phyloP scores from a whole-genome alignment of 805 yeast genomes.

The Metschnikowia arizonensis region DNA sequence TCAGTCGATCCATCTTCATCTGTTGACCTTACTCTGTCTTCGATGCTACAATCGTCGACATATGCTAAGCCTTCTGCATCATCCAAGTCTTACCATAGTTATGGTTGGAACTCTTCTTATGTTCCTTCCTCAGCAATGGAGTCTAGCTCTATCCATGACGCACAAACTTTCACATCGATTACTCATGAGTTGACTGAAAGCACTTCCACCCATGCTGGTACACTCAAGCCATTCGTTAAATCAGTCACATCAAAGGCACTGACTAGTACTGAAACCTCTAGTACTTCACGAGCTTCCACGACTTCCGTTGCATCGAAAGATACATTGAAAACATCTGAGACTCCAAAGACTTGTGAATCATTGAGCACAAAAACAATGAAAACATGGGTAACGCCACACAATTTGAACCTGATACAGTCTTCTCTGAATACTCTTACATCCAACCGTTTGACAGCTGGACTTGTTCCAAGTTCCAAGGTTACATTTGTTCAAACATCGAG shows the following conservation, averaged over 20 bases:
- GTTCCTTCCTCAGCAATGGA: neutral
- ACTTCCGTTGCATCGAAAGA: neutral
- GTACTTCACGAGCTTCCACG: neutral
- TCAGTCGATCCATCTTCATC: neutral
- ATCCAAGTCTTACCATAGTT: neutral
- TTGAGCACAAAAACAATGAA: neutral
- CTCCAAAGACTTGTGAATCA: neutral
- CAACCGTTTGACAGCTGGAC: neutral
- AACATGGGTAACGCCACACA: neutral
- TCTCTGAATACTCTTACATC: neutral
- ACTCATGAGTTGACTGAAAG: neutral
- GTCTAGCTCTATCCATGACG: neutral
- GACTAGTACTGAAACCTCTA: neutral
- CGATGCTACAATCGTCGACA: neutral
- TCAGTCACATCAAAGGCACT: neutral
- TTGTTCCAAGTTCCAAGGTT: neutral
- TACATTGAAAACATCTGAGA: neutral
- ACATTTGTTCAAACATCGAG: neutral
- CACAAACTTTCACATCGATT: neutral
- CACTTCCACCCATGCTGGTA: neutral
- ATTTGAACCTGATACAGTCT: neutral
- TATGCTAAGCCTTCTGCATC: neutral
- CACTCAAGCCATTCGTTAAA: neutral
- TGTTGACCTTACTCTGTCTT: neutral
- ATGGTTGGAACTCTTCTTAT: neutral